Percentiles rank a stretch among this genome's conserved stretches.
These are phyloP conservation scores for Aspergillus terreus DNA, from an alignment of 2,329 filamentous ascomycete species.

Conservation along the genomic window DNA sequence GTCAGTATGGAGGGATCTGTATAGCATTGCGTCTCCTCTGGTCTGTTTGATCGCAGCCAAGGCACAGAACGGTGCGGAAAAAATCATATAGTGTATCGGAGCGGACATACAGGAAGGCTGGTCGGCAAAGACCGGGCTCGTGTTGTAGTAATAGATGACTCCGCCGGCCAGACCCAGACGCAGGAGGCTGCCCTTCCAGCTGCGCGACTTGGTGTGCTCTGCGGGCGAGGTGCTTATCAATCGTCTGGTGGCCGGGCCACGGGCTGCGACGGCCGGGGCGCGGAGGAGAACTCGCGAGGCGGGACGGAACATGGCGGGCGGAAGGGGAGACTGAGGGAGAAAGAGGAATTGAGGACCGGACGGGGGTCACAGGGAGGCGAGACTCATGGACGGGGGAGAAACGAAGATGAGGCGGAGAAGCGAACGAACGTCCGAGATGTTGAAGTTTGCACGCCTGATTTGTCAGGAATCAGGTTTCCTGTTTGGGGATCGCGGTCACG, in stretches of 20 bases:
- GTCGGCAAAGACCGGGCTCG: conserved; percentile 80
- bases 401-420: background rate
- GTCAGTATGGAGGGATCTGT: no score
- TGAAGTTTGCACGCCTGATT: background rate
- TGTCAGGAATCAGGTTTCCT: background rate
- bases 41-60: background rate
- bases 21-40: background rate
- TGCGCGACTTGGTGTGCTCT: conserved; percentile 64
- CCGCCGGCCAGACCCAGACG: conserved; percentile 74
- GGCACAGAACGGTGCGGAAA: background rate
- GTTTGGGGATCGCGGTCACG: background rate
- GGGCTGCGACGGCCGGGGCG: conserved; percentile 25
- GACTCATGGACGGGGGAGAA: background rate
- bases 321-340: background rate
- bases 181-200: conserved; percentile 72
- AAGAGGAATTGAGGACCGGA: conserved; percentile 4
- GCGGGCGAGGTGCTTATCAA: conserved; percentile 56
- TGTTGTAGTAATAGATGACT: conserved; percentile 92
- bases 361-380: background rate
- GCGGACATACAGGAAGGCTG: conserved; percentile 66
- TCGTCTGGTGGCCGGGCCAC: conserved; percentile 37
- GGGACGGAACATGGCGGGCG: conserved; percentile 49
- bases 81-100: background rate
- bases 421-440: background rate
- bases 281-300: conserved; percentile 45